Conservation (phyloP, 1,139 yeast species). For the Geotrichum fermentans region DNA sequence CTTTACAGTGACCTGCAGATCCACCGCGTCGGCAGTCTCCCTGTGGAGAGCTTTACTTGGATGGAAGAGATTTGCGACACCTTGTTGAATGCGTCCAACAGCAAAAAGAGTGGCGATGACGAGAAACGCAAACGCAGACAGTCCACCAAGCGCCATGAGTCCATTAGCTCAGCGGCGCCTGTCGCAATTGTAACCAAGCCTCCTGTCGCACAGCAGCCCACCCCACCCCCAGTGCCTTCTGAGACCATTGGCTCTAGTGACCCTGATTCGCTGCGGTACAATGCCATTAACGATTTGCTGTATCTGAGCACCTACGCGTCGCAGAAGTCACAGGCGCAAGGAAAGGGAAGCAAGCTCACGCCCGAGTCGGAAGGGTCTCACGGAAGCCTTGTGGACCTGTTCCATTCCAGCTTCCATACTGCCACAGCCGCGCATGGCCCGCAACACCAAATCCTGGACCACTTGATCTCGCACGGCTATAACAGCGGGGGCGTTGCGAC, state of each 20-base stretch:
- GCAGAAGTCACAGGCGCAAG: neutral
- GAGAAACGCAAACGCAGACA: slow-evolving; percentile 13
- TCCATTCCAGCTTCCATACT: neutral
- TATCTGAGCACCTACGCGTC: slow-evolving; percentile 16
- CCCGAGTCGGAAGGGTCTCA: no score
- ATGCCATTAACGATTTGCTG: slow-evolving; percentile 19
- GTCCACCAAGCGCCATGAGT: slow-evolving; percentile 2
- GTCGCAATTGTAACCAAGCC: neutral
- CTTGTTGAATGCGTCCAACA: slow-evolving; percentile 21
- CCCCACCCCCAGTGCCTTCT: slow-evolving; percentile 10
- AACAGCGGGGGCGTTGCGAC: no score
- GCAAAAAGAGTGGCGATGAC: slow-evolving; percentile 4
- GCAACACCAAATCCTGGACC: neutral
- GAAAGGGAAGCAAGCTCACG: neutral
- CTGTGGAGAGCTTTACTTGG: slow-evolving; percentile 25
- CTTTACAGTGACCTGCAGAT: slow-evolving; percentile 29
- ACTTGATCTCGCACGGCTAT: neutral
- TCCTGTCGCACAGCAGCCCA: neutral
- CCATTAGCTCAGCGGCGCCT: neutral
- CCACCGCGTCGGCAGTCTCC: slow-evolving; percentile 29
- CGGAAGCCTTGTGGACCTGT: neutral
- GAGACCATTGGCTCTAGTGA: neutral
- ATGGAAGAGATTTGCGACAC: slow-evolving; percentile 30
- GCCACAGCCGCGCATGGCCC: neutral
- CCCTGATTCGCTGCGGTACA: slow-evolving; percentile 6